phyloP scores from a whole-genome alignment of 768 basidiomycete genomes.

The Tulasnella sp. region DNA sequence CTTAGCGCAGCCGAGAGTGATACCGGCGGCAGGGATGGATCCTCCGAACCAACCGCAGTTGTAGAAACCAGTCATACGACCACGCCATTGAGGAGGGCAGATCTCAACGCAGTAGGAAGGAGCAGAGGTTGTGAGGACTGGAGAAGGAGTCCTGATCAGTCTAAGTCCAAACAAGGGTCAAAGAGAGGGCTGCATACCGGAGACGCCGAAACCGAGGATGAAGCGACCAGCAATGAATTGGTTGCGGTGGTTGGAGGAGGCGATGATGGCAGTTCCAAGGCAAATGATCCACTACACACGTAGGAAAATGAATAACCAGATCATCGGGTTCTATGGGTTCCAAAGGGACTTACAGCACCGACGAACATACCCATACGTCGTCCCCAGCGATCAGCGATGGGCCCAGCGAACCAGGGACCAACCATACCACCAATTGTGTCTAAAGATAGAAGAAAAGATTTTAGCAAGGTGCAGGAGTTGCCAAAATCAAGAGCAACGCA shows the following conservation, averaged over 20 bases:
- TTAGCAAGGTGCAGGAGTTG: background rate
- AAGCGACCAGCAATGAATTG: slow-evolving; percentile 47
- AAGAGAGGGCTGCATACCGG: slow-evolving; percentile 14
- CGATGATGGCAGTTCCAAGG: slow-evolving; percentile 41
- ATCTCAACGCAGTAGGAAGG: slow-evolving; percentile 49
- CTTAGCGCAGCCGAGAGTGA: slow-evolving; percentile 26
- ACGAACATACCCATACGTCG: slow-evolving; percentile 31
- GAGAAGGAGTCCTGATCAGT: background rate
- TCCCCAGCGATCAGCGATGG: slow-evolving; percentile 30
- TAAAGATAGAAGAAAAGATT: background rate
- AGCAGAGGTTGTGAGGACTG: slow-evolving; percentile 30
- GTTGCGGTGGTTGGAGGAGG: slow-evolving; percentile 37
- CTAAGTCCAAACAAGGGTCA: background rate
- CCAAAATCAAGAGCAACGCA: background rate
- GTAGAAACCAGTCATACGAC: slow-evolving; percentile 44
- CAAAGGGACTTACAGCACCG: slow-evolving; percentile 23
- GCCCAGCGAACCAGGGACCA: slow-evolving; percentile 30
- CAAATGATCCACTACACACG: slow-evolving; percentile 33
- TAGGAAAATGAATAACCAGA: slow-evolving; percentile 42
- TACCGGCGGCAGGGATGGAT: slow-evolving; percentile 24
- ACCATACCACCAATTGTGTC: slow-evolving; percentile 29
- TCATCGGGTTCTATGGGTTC: slow-evolving; percentile 34
- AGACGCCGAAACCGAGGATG: slow-evolving; percentile 48
- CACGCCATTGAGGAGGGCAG: slow-evolving; percentile 53
- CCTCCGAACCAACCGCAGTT: slow-evolving; percentile 28